Percentiles rank a stretch among this genome's conserved stretches.
Conservation (phyloP, 148 eudicot species). For the Talinum fruticosum region DNA sequence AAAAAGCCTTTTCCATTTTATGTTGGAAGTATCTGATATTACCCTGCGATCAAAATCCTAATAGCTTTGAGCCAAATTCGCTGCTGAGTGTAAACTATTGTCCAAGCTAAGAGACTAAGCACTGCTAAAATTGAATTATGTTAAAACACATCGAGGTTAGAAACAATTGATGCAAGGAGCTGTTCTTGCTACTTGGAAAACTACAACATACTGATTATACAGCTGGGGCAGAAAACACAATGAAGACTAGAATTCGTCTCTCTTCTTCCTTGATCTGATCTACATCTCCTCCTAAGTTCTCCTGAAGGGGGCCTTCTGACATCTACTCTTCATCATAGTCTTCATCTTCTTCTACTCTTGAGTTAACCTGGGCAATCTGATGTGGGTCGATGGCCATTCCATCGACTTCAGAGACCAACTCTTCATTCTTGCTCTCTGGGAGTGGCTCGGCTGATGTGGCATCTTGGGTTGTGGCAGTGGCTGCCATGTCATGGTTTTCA, state of each 20-base stretch:
- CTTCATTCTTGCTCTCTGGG: conserved; percentile 47
- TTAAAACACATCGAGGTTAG: conserved; percentile 1
- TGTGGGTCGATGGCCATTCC: conserved; percentile 76
- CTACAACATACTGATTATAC: conserved; percentile 26
- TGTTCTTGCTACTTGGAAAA: not conserved
- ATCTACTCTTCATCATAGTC: conserved; percentile 76
- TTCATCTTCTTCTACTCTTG: conserved; percentile 67
- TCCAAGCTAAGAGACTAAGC: not conserved
- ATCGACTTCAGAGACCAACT: conserved; percentile 75
- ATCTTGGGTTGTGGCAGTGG: conserved; percentile 21
- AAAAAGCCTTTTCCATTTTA: no score
- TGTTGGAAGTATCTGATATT: no score
- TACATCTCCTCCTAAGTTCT: not conserved
- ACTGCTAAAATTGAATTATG: conserved; percentile 12
- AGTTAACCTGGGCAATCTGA: conserved; percentile 57
- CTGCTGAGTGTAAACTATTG: no score
- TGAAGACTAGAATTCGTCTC: not conserved
- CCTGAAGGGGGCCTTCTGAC: not conserved
- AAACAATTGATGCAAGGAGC: conserved; percentile 13
- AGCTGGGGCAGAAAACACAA: conserved; percentile 20
- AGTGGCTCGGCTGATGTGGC: conserved; percentile 29
- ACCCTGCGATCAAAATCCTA: no score
- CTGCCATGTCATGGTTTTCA: conserved; percentile 36
- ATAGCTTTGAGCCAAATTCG: no score
- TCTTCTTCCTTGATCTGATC: not conserved